Base-by-base conservation (phyloP, 495 filamentous ascomycete species). In the Tuber brumale region DNA sequence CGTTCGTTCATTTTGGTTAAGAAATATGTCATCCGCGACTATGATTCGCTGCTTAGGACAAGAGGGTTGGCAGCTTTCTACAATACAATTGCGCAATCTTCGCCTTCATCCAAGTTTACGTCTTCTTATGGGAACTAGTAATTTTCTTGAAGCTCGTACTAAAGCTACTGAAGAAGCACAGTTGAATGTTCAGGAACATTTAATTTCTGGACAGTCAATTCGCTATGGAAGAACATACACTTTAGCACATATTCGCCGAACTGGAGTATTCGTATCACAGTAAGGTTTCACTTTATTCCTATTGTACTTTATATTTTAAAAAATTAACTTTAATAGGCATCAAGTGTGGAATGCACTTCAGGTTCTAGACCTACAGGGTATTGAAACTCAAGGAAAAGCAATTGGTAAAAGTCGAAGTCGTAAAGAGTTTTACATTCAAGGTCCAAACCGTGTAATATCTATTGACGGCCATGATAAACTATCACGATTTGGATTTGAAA, bases 401-500 rank as follows among this genome's bases (percentile, higher is more conserved):
- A 42, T 71, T 27, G n/a, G 27, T 0, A 43, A 37, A 1, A 37
- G 39, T 18, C 0, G 74, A n/a, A 41, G 45, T 3, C 1, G 45
- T 3, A 3, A 61, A 1, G n/a, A 61, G n/a, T 77, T 70, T 45
- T 3, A n/a, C 10, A 61, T 72, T 27, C 27, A 72, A 19, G 72
- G 66, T 9, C 75, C 75, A 41, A 77, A 77, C 70, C 43, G 43
- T 14, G 75, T 74, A 0, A 12, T 73, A 0, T 76, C 57, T 0
- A 77, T 77, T 69, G 69, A 77, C 45, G 43, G 72, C 1, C 66
- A 77, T 74, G 73, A 70, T 27, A 74, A 75, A n/a, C 9, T 77
- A 4, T 76, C 57, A 21, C 41, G 35, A 23, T 78, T 76, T 76
- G 70, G 74, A 19, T 76, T 78, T 42, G 73, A 76, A 42, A 78